Evolutionary conservation across 1,284 basidiomycete species (phyloP), one percentile per base, ranked within the genome.

Genomic region (Sanghuangporus weigelae): DNA sequence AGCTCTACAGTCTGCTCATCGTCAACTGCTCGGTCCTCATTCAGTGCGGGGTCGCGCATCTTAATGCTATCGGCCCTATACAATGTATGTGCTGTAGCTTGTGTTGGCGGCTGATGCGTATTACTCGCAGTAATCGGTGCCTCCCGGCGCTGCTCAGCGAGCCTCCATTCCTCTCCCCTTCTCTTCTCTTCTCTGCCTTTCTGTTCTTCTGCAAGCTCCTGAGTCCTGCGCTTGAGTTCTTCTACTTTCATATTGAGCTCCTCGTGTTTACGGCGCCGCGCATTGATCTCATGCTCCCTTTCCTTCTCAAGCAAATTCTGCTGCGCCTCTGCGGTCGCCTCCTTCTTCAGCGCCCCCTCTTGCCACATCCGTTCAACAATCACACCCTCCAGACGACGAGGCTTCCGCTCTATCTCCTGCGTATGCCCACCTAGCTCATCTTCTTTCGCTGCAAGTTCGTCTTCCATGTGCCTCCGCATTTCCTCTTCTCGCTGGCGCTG

Each of bases 371-470:
- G 57, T 16, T 59, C 57, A 10, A 44, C 57, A n/a, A 59, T 59
- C n/a, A 48, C 57, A n/a, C 42, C 21, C 42, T 59, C 57, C 14
- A 48, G 39, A 11, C 57, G 57, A n/a, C n/a, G 12, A 3, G 42
- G 57, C 19, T 16, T 36, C 8, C 10, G 16, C 19, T 23, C 57
- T 44, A 59, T 59, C 42, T 59, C 42, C 19, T 44, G 57, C 23
- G 19, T 39, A 48, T 48, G 40, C n/a, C 10, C 14, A n/a, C 14
- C 49, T 7, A 59, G 57, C 42, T 59, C 57, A 19, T 59, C 57
- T 35, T 59, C 57, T 16, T 59, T 59, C 57, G n/a, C 57, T 16
- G 42, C 42, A 49, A 59, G 57, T 36, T 59, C 57, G 6, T n/a
- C 16, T 23, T 59, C 57, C 23, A 48, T 59, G 42, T 59, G 57